These are phyloP conservation scores for Dissophora ornata DNA, from an alignment of 192 early-diverging fungal species.

Conservation along the genomic window DNA sequence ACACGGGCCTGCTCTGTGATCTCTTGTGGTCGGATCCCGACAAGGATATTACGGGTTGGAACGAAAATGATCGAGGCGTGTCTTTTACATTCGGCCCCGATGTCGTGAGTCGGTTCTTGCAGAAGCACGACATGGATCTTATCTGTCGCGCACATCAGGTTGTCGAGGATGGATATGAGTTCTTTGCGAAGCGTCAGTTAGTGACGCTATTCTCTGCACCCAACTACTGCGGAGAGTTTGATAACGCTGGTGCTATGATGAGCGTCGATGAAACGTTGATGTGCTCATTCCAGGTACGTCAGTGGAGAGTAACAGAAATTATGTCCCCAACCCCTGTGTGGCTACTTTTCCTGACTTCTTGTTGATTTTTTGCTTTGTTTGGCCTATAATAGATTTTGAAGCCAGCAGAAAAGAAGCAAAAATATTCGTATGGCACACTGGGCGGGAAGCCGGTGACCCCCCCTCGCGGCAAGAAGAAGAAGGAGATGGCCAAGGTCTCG, in stretches of 20 bases:
- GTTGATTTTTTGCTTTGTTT: not conserved
- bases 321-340: too few species aligned
- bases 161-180: constrained; percentile 98
- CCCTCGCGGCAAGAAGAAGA: constrained; percentile 77
- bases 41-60: constrained; percentile 96
- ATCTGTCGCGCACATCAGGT: constrained; percentile 99
- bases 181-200: constrained; percentile 96
- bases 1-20: constrained; percentile 96
- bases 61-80: constrained; percentile 96
- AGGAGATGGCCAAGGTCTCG: constrained; percentile 52
- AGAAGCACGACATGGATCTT: constrained; percentile 97
- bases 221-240: constrained; percentile 96
- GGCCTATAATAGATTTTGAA: constrained; percentile 42
- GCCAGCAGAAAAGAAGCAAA: constrained; percentile 43
- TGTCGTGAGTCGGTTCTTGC: constrained; percentile 91
- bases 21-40: constrained; percentile 98
- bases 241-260: constrained; percentile 92
- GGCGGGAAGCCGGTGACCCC: constrained; percentile 59
- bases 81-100: constrained; percentile 97
- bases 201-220: constrained; percentile 97
- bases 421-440: constrained; percentile 62
- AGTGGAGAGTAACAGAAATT: not conserved
- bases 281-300: constrained; percentile 88
- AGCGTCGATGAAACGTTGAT: constrained; percentile 86
- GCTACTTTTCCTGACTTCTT: not conserved